Conservation (phyloP, 228 moss, liverwort and hornwort genomes). For the Sphagnum magellanicum region DNA sequence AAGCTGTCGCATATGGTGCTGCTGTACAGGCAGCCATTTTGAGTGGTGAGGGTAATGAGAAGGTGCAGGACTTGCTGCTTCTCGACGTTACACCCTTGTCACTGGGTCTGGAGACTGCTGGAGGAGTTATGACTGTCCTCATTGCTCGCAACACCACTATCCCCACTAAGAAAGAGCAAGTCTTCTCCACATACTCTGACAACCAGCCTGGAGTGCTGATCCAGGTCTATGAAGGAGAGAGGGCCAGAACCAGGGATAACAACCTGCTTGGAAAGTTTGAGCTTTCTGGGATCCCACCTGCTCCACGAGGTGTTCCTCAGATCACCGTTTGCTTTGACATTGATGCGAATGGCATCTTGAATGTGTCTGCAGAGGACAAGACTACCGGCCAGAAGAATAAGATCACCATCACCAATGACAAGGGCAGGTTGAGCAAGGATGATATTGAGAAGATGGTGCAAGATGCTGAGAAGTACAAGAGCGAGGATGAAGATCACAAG, state of each 20-base stretch:
- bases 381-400: conserved; percentile 46
- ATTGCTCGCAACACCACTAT: conserved; percentile 34
- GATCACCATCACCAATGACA: conserved; percentile 55
- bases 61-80: conserved; percentile 33
- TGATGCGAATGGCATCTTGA: conserved; percentile 21
- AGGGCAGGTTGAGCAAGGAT: conserved; percentile 35
- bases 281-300: conserved; percentile 5
- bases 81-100: conserved; percentile 26
- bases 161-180: conserved; percentile 25
- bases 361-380: conserved; percentile 42
- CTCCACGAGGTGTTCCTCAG: conserved; percentile 36
- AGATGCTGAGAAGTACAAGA: conserved; percentile 44
- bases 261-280: conserved; percentile 24
- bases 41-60: conserved; percentile 34
- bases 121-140: conserved; percentile 39
- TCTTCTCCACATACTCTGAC: conserved; percentile 17
- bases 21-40: conserved; percentile 32
- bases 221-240: conserved; percentile 39
- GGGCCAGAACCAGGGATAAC: conserved; percentile 19
- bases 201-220: conserved; percentile 32
- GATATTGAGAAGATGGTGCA: conserved; percentile 54
- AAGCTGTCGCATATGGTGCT: conserved; percentile 32
- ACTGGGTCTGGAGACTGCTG: conserved; percentile 24
- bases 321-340: conserved; percentile 46
- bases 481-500: conserved; percentile 32